Percentiles rank a stretch among this genome's conserved stretches.
These are phyloP conservation scores for Daedaleopsis nitida DNA, from an alignment of 768 basidiomycete genomes.

Conservation along the genomic window DNA sequence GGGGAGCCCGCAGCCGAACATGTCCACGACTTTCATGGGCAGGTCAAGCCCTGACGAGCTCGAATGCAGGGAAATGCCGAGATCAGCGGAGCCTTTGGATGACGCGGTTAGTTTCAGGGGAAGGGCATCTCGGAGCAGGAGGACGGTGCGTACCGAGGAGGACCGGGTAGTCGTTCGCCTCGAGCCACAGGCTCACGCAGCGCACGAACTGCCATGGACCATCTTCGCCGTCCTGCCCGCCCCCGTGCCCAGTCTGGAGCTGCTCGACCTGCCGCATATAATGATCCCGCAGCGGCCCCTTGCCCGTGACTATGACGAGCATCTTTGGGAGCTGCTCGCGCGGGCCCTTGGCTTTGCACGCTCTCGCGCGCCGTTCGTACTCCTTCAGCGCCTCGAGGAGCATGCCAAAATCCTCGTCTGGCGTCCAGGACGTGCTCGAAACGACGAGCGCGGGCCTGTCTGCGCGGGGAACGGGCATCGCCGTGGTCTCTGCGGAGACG, in stretches of 20 bases:
- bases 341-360: slow-evolving; percentile 23
- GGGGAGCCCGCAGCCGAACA: slow-evolving; percentile 96
- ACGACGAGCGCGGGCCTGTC: slow-evolving; percentile 87
- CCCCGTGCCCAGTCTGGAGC: slow-evolving; percentile 46
- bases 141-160: slow-evolving; percentile 60
- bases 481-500: slow-evolving; percentile 20
- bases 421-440: slow-evolving; percentile 95
- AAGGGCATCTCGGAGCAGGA: no score
- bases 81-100: slow-evolving; percentile 76
- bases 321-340: slow-evolving; percentile 61
- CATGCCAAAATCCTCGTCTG: slow-evolving; percentile 92
- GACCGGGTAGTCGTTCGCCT: slow-evolving; percentile 86
- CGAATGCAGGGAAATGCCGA: slow-evolving; percentile 89
- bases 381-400: slow-evolving; percentile 71
- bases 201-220: slow-evolving; percentile 71
- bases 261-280: slow-evolving; percentile 74
- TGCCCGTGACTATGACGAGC: slow-evolving; percentile 86
- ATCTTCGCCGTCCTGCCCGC: slow-evolving; percentile 25
- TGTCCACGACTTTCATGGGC: slow-evolving; percentile 99
- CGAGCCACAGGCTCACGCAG: slow-evolving; percentile 85
- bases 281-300: slow-evolving; percentile 71
- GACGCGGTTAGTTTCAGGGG: not conserved
- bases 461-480: slow-evolving; percentile 52
- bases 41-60: slow-evolving; percentile 90
- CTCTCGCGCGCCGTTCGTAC: slow-evolving; percentile 65